Evolutionary conservation across 1,284 basidiomycete genomes (phyloP), one percentile per base, ranked within the genome.

Genomic region (Cryptococcus sp.): DNA sequence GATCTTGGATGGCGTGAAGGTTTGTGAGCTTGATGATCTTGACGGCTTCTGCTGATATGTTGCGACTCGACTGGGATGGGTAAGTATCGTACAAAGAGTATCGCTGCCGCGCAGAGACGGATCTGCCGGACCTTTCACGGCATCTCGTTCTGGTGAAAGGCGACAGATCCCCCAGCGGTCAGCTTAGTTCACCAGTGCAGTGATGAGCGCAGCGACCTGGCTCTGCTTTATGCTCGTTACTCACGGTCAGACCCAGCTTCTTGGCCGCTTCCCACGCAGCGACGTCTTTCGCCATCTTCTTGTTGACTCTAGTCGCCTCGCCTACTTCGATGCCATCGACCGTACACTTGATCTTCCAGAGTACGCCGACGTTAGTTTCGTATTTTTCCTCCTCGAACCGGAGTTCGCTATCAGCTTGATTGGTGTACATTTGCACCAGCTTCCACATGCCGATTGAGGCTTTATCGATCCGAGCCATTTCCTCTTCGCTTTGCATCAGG

Each of bases 291-390:
- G 74, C 74, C 7, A 52, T 47, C 56, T 65, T 65, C 54, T 62
- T 64, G 51, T 49, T 60, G 19, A 66, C 60, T 47, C 74, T 68
- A n/a, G 67, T 67, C 22, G 67, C 73, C 42, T 70, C 66, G 4
- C 70, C 71, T 40, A 74, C 54, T 49, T 70, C 67, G 16, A 70
- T 63, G 42, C 70, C 73, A 57, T 74, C 72, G 19, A 76, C 61
- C n/a, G 54, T 35, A 41, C 62, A 66, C 44, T 56, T 63, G 6
- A 72, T 56, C 56, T 57, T 60, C 67, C 70, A 74, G 20, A 74
- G 53, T 1, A 58, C 53, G 6, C 74, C 74, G 5, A 72, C 53
- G 49, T 60, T 62, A 7, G 72, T 73, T 55, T 71, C 65, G 42
- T 56, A 61, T 47, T 64, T 64, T 47, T 70, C 64, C 38, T 69